phyloP scores from a whole-genome alignment of 169 alveolate species.

The Plasmodium gaboni region DNA sequence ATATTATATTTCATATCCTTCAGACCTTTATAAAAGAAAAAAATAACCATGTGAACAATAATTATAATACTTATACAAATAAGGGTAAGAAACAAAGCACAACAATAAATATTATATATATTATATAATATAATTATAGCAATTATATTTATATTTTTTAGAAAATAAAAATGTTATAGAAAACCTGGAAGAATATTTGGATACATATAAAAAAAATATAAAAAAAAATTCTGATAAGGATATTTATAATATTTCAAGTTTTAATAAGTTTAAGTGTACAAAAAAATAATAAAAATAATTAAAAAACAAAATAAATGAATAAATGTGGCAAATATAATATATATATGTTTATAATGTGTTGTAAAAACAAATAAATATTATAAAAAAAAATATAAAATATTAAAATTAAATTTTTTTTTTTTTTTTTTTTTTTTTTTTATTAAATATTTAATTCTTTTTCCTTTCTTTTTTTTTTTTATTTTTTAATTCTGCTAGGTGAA shows the following conservation, averaged over 20 bases:
- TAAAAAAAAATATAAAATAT: too few relatives aligned
- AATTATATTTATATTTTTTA: constrained; percentile 1
- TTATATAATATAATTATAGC: too few relatives aligned
- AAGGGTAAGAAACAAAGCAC: background rate
- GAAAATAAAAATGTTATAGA: constrained; percentile 67
- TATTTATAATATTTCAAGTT: constrained; percentile 12
- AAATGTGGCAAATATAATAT: constrained; percentile 2
- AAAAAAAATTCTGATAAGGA: constrained; percentile 34
- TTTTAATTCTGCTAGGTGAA: constrained; percentile 23
- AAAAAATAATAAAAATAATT: background rate
- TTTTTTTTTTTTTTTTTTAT: background rate
- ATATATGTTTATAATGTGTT: background rate
- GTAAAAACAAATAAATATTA: too few relatives aligned
- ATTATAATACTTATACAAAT: constrained; percentile 26
- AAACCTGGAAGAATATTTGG: constrained; percentile 63
- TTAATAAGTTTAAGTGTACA: constrained; percentile 65
- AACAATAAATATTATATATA: background rate
- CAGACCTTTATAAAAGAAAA: constrained; percentile 41
- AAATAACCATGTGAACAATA: constrained; percentile 1
- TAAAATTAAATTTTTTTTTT: background rate
- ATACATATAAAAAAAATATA: constrained; percentile 68
- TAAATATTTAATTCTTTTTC: too few relatives aligned
- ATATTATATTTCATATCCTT: background rate
- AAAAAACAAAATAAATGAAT: constrained; percentile 5
- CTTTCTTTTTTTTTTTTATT: background rate